Conservation (phyloP, 1,284 basidiomycete species). For the Lentinus polychrous region DNA sequence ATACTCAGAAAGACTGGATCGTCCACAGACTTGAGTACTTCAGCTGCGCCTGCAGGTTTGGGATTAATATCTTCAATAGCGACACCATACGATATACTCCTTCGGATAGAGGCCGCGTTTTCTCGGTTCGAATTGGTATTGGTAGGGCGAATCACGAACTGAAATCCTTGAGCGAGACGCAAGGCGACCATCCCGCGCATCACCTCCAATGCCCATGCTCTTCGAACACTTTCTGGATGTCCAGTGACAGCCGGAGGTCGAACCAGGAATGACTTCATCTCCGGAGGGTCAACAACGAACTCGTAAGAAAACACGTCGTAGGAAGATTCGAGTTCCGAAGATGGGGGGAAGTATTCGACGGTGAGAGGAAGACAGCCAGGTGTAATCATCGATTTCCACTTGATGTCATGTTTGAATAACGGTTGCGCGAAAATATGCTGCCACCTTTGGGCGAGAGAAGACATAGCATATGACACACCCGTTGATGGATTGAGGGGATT, state of each 20-base stretch:
- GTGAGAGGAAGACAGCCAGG: slow-evolving; percentile 89
- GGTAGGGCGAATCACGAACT: slow-evolving; percentile 67
- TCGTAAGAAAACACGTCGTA: slow-evolving; percentile 82
- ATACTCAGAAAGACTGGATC: slow-evolving; percentile 89
- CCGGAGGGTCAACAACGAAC: slow-evolving; percentile 69
- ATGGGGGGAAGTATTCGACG: slow-evolving; percentile 82
- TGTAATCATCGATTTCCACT: slow-evolving; percentile 85
- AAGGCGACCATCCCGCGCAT: slow-evolving; percentile 94
- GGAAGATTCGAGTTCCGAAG: slow-evolving; percentile 67
- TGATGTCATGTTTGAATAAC: slow-evolving; percentile 81
- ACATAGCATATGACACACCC: slow-evolving; percentile 51
- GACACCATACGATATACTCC: slow-evolving; percentile 45
- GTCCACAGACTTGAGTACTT: slow-evolving; percentile 58
- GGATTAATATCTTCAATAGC: slow-evolving; percentile 46
- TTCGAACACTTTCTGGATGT: slow-evolving; percentile 48
- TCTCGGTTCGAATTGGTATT: slow-evolving; percentile 5
- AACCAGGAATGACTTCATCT: slow-evolving; percentile 78
- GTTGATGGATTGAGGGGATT: slow-evolving; percentile 63
- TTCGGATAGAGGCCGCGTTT: slow-evolving; percentile 22
- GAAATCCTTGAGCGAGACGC: slow-evolving; percentile 92
- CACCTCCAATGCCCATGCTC: slow-evolving; percentile 74
- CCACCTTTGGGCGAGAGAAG: slow-evolving; percentile 78
- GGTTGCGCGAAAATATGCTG: slow-evolving; percentile 81
- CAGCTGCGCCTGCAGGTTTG: slow-evolving; percentile 62
- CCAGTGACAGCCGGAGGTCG: slow-evolving; percentile 47